Evolutionary conservation across 2,329 filamentous ascomycete species (phyloP).

Genomic region (Calonectria naviculata): DNA sequence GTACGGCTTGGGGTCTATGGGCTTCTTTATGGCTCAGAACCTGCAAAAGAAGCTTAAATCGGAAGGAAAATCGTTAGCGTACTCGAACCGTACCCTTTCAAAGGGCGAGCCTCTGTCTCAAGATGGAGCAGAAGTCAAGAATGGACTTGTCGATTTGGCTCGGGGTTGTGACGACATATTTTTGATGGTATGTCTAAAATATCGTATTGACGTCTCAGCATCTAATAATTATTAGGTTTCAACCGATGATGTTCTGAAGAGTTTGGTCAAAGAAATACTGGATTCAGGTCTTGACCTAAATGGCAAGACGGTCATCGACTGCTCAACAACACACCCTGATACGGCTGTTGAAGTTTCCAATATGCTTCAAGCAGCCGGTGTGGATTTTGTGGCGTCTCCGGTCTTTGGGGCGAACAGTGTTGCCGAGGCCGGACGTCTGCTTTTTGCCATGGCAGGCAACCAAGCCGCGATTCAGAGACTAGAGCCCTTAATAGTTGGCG

Average conservation of each 20-base stretch:
- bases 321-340: neutral
- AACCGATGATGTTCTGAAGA: neutral
- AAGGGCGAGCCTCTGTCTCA: neutral
- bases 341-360: neutral
- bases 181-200: neutral
- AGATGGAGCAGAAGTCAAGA: neutral
- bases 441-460: neutral
- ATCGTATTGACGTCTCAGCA: neutral
- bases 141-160: neutral
- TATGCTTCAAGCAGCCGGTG: neutral
- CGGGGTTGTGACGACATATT: neutral
- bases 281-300: neutral
- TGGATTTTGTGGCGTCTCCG: neutral
- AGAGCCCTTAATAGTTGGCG: neutral
- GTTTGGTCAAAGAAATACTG: neutral
- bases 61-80: neutral
- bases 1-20: neutral
- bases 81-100: neutral
- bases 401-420: neutral
- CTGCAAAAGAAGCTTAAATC: neutral
- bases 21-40: conserved; percentile 1
- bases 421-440: neutral
- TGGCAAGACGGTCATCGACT: neutral
- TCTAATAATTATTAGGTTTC: neutral
- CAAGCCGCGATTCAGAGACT: neutral